Conservation (phyloP, 208 protist species). For the Leishmania guyanensis region DNA sequence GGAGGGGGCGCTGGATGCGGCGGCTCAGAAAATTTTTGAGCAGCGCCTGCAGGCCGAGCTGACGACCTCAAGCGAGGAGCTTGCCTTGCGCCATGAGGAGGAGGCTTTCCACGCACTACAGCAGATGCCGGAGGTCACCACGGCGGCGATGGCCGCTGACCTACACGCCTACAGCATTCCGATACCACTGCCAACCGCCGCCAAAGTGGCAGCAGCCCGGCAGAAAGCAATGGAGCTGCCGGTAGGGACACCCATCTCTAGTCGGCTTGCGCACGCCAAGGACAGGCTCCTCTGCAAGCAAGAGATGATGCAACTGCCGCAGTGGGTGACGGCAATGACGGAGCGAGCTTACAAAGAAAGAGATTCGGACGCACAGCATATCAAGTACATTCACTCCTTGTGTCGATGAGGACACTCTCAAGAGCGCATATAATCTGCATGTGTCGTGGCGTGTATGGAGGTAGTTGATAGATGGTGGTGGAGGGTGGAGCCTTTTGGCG, state of each 20-base stretch:
- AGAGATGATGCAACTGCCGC: constrained; percentile 22
- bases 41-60: constrained; percentile 60
- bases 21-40: constrained; percentile 67
- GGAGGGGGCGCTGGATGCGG: constrained; percentile 71
- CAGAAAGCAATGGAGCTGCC: constrained; percentile 40
- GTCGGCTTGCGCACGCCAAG: constrained; percentile 43
- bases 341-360: constrained; percentile 29
- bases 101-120: constrained; percentile 76
- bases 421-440: neutral
- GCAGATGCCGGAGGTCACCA: constrained; percentile 70
- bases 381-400: constrained; percentile 34
- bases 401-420: constrained; percentile 1
- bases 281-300: constrained; percentile 49
- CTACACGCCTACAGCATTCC: constrained; percentile 57
- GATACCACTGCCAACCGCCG: constrained; percentile 52
- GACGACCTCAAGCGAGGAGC: constrained; percentile 51
- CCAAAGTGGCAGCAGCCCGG: constrained; percentile 45
- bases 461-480: neutral
- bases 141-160: constrained; percentile 26
- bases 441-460: neutral
- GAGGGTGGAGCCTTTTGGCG: neutral
- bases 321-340: constrained; percentile 28
- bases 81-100: constrained; percentile 83
- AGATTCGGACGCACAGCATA: constrained; percentile 30
- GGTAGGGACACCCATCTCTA: constrained; percentile 34